Evolutionary conservation across 441 rosid genomes (phyloP), one percentile per base, ranked within the genome.

Genomic region (Jatropha multifida): DNA sequence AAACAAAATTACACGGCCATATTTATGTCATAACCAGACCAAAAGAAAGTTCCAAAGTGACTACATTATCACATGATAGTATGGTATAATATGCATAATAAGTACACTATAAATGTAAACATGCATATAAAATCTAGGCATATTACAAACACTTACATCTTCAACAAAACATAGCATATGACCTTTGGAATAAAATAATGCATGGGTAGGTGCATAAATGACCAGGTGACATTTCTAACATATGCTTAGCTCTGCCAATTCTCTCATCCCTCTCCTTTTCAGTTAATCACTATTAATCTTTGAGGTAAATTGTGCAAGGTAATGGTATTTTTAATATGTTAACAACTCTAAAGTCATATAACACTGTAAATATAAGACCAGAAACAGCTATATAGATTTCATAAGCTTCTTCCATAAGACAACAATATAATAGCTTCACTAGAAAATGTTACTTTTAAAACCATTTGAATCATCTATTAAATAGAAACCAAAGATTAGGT

Each of bases 221-320:
- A 37, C 52, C 65, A 58, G 10, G 63, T 40, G 42, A 17, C 7
- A 69, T 55, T 69, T 69, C 49, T 69, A 54, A 9, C 72, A 32
- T 27, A 49, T n/a, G 26, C 3, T 40, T 38, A 58, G 63, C 73
- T 38, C 46, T 38, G 49, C 18, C 32, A 11, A 18, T 38, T n/a
- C 63, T 42, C 62, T n/a, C 73, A 38, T 38, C n/a, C n/a, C 51
- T 18, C 63, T 18, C 63, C 17, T 14, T 37, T 69, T 23, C 73
- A 37, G 17, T 54, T 55, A 69, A 58, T 54, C 63, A n/a, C 73
- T 15, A 55, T 18, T 54, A 17, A 40, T 18, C 13, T 52, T 27
- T 18, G n/a, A 17, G 42, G 44, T 69, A 49, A 70, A 38, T 10
- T 41, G 37, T 40, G 48, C n/a, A 56, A 9, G 14, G 52, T 40